Conservation (phyloP, 2,329 filamentous ascomycete genomes). For the Aspergillus candidus region DNA sequence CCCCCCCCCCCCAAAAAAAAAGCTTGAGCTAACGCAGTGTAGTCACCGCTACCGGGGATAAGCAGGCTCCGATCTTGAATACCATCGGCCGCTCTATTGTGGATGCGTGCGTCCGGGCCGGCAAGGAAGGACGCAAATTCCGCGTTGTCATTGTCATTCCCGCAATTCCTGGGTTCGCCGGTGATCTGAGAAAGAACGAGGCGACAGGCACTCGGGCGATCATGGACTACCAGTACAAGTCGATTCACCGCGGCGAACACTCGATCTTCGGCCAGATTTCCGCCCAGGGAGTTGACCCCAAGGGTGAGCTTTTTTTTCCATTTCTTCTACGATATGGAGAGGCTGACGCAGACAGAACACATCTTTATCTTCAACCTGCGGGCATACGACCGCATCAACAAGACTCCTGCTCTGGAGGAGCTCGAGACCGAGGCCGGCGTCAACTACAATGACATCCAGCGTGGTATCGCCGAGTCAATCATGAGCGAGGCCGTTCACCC, state of each 20-base stretch:
- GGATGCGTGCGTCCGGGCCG: conserved; percentile 76
- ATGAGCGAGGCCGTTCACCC: conserved; percentile 67
- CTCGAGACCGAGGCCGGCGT: conserved; percentile 77
- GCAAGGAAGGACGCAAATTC: conserved; percentile 80
- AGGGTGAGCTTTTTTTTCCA: conserved; percentile 22
- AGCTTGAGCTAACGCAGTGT: conserved; percentile 14
- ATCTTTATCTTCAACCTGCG: conserved; percentile 93
- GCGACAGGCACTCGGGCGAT: conserved; percentile 85
- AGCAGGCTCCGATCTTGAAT: conserved; percentile 81
- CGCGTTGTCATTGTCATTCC: conserved; percentile 85
- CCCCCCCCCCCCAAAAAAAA: too few species aligned
- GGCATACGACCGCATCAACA: conserved; percentile 87
- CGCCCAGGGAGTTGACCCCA: conserved; percentile 69
- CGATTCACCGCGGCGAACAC: conserved; percentile 82
- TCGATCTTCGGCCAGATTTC: conserved; percentile 79
- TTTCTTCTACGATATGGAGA: conserved; percentile 31
- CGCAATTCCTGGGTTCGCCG: conserved; percentile 87
- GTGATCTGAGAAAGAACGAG: conserved; percentile 76
- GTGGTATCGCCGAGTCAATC: conserved; percentile 81
- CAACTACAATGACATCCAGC: conserved; percentile 78
- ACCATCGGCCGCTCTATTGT: conserved; percentile 84
- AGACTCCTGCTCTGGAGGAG: conserved; percentile 64
- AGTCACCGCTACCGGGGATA: conserved; percentile 81
- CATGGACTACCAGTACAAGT: conserved; percentile 99
- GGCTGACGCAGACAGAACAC: conserved; percentile 48